Base-by-base conservation (phyloP, 1,284 basidiomycete genomes). In the Ustilago esculenta region DNA sequence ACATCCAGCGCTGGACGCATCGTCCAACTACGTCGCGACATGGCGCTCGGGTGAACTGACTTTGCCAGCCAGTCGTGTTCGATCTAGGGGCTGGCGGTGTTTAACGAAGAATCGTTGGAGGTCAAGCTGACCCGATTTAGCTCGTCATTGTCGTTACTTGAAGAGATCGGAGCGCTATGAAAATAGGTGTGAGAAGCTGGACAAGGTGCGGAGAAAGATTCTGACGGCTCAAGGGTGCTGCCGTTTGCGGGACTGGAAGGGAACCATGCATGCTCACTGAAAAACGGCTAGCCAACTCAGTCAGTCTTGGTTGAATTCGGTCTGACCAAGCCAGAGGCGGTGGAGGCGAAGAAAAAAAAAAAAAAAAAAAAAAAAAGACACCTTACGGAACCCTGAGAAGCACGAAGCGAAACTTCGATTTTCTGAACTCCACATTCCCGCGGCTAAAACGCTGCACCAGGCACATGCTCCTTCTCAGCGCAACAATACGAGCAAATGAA, bases 1-100 rank as follows among this genome's bases (percentile, higher is more conserved):
- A 49, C 15, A 12, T 17, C 37, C 3, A 43, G 43, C 17, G 45
- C 36, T 2, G 49, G 11, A 41, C 32, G n/a, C 14, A 44, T 40
- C 37, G 21, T 37, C 7, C 34, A 32, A 9, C n/a, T 34, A 18
- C 45, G 43, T 37, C 36, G 29, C 8, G 59, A 51, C 59, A 63
- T 63, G 47, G 17, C 47, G 25, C 8, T 8, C 20, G 10, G 18
- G 18, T 29, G 6, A 18, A 9, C n/a, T 17, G 30, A 17, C 20
- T 10, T 11, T 25, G 33, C n/a, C 8, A 18, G 24, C 20, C 17
- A 5, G 20, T 18, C 29, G 17, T 18, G 14, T 8, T 17, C 18
- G 18, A 32, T 37, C 35, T 37, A 9, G 8, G 20, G 18, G 30
- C 18, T 44, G 20, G 42, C 14, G 12, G 12, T 41, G n/a, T n/a